Percentiles rank a stretch among this genome's conserved stretches.
Evolutionary conservation across 1,139 yeast genomes (phyloP).

Genomic region (Schwanniomyces etchellsii): DNA sequence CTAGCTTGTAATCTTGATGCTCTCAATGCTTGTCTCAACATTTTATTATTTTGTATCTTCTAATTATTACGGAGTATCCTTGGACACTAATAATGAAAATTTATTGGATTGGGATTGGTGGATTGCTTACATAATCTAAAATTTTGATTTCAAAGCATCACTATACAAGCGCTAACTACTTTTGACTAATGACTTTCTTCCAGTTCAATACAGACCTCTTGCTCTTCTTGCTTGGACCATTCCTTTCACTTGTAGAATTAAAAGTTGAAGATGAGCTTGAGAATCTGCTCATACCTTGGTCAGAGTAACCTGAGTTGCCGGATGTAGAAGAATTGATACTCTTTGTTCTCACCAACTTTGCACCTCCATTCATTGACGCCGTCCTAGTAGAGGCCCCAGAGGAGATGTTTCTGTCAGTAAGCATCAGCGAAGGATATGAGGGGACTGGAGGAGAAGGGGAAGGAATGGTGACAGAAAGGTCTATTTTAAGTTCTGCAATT

Average conservation of each 20-base stretch:
- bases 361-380: slow-evolving; percentile 11
- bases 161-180: slow-evolving; percentile 3
- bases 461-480: not conserved
- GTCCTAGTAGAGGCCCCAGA: slow-evolving; percentile 8
- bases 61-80: not conserved
- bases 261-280: not conserved
- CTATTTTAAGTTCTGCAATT: slow-evolving; percentile 22
- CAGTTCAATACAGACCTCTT: slow-evolving; percentile 46
- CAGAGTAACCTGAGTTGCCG: slow-evolving; percentile 1
- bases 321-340: slow-evolving; percentile 24
- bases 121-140: slow-evolving; percentile 2
- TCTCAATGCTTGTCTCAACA: slow-evolving; percentile 40
- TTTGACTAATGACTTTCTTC: slow-evolving; percentile 22
- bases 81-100: slow-evolving; percentile 1
- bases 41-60: slow-evolving; percentile 8
- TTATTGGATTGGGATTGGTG: too few species aligned
- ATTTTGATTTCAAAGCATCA: too few species aligned
- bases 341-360: slow-evolving; percentile 24
- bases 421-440: not conserved
- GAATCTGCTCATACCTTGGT: not conserved
- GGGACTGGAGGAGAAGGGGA: not conserved
- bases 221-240: slow-evolving; percentile 13
- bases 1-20: slow-evolving; percentile 29
- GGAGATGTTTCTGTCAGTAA: slow-evolving; percentile 3
- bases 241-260: not conserved